Conservation (phyloP, 345 rosid genomes). For the Citropsis articulata region DNA sequence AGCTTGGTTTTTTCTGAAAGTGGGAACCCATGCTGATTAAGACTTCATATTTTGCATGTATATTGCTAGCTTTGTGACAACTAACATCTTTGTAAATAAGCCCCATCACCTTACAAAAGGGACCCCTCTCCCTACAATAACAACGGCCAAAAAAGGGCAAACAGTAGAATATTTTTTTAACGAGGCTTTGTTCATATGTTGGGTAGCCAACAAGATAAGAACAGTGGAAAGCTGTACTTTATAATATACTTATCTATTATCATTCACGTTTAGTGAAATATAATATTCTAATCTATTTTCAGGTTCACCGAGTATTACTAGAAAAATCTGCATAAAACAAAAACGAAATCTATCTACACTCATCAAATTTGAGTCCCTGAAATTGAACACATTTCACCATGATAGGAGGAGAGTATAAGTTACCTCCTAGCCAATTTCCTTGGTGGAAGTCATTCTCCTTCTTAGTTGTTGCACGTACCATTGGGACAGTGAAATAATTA, state of each 20-base stretch:
- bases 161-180: slow-evolving; percentile 1
- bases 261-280: not conserved
- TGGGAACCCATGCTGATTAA: slow-evolving; percentile 16
- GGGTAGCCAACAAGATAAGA: not conserved
- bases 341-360: not conserved
- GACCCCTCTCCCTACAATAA: slow-evolving; percentile 6
- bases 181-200: not conserved
- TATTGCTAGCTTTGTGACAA: slow-evolving; percentile 3
- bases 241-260: not conserved
- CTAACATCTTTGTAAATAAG: not conserved
- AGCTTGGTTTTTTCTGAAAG: slow-evolving; percentile 19
- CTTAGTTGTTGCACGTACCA: not conserved
- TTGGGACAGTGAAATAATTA: not conserved
- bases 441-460: not conserved
- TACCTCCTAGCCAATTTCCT: not conserved
- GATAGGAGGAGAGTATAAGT: not conserved
- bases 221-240: not conserved
- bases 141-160: not conserved
- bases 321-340: not conserved
- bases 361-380: not conserved
- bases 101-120: not conserved
- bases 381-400: not conserved
- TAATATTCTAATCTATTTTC: no score
- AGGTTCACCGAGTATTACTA: no score
- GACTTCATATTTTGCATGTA: slow-evolving; percentile 8